Percentiles rank a stretch among this genome's conserved stretches.
Evolutionary conservation across 2,329 filamentous ascomycete species (phyloP).

Genomic region (Cercospora brassicicola): DNA sequence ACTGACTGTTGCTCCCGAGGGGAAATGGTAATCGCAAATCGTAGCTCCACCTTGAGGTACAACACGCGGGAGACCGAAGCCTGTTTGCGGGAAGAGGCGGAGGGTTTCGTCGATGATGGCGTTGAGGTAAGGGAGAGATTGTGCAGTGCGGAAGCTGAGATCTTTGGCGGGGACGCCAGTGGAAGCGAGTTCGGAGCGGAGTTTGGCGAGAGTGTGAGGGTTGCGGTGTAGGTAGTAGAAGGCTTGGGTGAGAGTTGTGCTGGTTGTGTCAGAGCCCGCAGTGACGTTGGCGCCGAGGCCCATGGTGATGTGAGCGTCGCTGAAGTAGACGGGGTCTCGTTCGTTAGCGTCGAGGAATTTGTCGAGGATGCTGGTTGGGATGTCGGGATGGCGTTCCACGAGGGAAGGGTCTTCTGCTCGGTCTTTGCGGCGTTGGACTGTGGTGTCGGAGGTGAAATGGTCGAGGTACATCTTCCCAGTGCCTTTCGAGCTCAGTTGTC

Average conservation of each 20-base stretch:
- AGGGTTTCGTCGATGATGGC: conserved; percentile 27
- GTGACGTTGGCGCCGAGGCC: conserved; percentile 31
- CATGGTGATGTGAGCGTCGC: conserved; percentile 40
- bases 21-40: conserved; percentile 41
- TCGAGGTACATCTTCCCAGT: conserved; percentile 20
- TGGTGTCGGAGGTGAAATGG: conserved; percentile 15
- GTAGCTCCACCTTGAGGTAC: conserved; percentile 17
- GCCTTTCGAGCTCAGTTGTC: conserved; percentile 1
- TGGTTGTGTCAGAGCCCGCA: conserved; percentile 39
- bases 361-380: conserved; percentile 36
- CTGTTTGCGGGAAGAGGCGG: conserved; percentile 27
- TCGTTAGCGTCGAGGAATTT: conserved; percentile 42
- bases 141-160: conserved; percentile 5
- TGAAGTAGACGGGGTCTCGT: conserved; percentile 41
- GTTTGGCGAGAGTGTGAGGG: conserved; percentile 25
- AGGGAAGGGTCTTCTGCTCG: neutral
- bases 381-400: neutral
- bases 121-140: conserved; percentile 13
- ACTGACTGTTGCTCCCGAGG: conserved; percentile 47
- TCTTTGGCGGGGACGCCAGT: neutral
- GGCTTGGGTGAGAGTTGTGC: conserved; percentile 36
- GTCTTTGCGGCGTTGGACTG: conserved; percentile 11
- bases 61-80: conserved; percentile 17
- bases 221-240: conserved; percentile 38
- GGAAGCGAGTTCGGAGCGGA: conserved; percentile 24